Base-by-base conservation (phyloP, 1,284 basidiomycete genomes). In the Entoloma clypeatum region DNA sequence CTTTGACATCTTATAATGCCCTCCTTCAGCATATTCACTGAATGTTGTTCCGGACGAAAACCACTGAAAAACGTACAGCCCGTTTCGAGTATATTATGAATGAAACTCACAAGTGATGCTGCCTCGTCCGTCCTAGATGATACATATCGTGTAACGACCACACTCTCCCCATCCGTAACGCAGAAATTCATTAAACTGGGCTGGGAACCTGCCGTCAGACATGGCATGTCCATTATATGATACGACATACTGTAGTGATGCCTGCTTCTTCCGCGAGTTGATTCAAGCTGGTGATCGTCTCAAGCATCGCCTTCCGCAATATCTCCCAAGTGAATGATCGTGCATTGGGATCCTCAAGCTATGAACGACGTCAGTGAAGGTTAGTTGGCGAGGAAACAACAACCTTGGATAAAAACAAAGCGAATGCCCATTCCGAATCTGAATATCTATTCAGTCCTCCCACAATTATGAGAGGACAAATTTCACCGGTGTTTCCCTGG, bases 381-480 rank as follows among this genome's bases (percentile, higher is more conserved):
- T 27, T 36, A 5, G 7, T 28, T 22, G 27, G 34, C 31, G 19
- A 37, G 11, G 23, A 36, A 33, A 22, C 6, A 51, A 65, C 35
- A 37, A 84, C 91, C 69, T 88, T 92, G 3, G 90, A 88, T 16
- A 97, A 65, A 61, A 93, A 90, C 35, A 95, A 67, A 7, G 90
- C 92, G 58, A 96, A 97, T 5, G 90, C 85, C 92, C 92, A 96
- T 71, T 97, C 92, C 1, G 92, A 93, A 62, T 95, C 92, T 88
- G 51, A n/a, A 29, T 7, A 19, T 25, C 31, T 17, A 26, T 17
- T 48, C 29, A 43, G 6, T 24, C 13, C 28, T 9, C 40, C 34
- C 17, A 30, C 9, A 27, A 8, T 5, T 6, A 35, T n/a, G 16
- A 14, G 31, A 25, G 25, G n/a, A 36, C 8, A 47, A 22, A 11